phyloP scores from a whole-genome alignment of 2,329 filamentous ascomycete genomes.

The Pezicula rhizophila region DNA sequence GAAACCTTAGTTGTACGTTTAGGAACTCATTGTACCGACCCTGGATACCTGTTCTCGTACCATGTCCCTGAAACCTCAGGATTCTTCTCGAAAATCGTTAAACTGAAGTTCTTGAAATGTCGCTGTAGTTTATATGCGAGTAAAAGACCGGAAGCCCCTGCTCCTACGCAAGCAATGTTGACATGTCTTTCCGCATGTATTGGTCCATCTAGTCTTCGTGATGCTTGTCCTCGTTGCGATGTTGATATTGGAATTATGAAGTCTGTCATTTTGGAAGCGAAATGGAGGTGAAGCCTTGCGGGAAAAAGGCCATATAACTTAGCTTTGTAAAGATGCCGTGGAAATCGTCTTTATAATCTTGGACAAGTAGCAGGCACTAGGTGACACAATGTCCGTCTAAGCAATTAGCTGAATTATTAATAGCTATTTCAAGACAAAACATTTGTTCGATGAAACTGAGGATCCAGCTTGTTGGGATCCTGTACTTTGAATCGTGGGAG shows the following conservation, averaged over 20 bases:
- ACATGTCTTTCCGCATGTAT: slow-evolving; percentile 17
- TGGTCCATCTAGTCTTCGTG: slow-evolving; percentile 8
- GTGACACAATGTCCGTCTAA: too few relatives aligned
- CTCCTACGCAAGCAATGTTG: slow-evolving; percentile 33
- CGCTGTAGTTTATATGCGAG: slow-evolving; percentile 43
- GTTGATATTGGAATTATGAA: slow-evolving; percentile 8
- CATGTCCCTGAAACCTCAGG: slow-evolving; percentile 41
- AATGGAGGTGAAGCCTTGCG: neutral
- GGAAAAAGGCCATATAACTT: neutral
- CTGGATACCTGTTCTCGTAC: slow-evolving; percentile 43
- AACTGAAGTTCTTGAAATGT: slow-evolving; percentile 35
- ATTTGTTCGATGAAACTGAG: too few relatives aligned
- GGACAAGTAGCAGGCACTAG: too few relatives aligned
- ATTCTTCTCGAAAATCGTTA: slow-evolving; percentile 43
- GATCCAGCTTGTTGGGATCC: too few relatives aligned
- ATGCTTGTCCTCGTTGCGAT: slow-evolving; percentile 6
- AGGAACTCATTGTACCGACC: slow-evolving; percentile 17
- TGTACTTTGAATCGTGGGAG: too few relatives aligned
- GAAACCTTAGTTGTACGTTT: slow-evolving; percentile 23
- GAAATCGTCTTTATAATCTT: neutral
- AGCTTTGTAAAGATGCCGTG: neutral
- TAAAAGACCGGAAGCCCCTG: slow-evolving; percentile 40
- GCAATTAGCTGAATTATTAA: too few relatives aligned
- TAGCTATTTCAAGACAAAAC: too few relatives aligned
- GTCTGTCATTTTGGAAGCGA: slow-evolving; percentile 9